Evolutionary conservation across 345 rosid species (phyloP).

Genomic region (Eucalyptus pauciflora): DNA sequence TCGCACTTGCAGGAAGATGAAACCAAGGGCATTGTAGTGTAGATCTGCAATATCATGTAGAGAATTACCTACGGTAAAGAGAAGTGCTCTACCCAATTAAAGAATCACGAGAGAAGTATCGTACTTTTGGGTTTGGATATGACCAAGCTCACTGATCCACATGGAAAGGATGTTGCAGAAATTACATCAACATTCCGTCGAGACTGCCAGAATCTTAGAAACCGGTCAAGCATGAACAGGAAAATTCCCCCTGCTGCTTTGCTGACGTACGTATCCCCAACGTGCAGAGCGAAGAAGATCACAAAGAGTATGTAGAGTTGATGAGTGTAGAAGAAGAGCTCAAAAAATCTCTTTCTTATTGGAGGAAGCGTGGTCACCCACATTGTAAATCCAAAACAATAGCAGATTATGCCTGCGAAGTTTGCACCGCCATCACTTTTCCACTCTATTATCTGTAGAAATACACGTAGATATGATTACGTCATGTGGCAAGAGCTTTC

Average conservation of each 20-base stretch:
- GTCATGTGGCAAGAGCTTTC: neutral
- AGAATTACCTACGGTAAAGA: neutral
- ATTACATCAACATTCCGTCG: constrained; percentile 19
- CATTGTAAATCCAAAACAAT: constrained; percentile 21
- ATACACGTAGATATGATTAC: neutral
- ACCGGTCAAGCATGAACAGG: constrained; percentile 32
- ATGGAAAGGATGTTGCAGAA: constrained; percentile 26
- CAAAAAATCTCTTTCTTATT: constrained; percentile 26
- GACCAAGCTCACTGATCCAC: constrained; percentile 29
- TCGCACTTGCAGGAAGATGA: constrained; percentile 24
- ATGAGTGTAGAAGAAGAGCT: constrained; percentile 39
- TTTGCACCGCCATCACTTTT: constrained; percentile 18
- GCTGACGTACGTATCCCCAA: constrained; percentile 24
- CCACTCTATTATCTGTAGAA: constrained; percentile 29
- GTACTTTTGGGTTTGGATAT: constrained; percentile 25
- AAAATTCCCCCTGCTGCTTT: constrained; percentile 22
- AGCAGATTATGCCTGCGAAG: constrained; percentile 29
- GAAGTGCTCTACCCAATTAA: neutral
- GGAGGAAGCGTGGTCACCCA: constrained; percentile 32
- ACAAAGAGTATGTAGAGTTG: constrained; percentile 36
- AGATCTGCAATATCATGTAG: constrained; percentile 6
- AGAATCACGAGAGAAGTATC: neutral
- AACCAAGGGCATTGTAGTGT: constrained; percentile 34
- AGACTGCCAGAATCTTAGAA: constrained; percentile 38
- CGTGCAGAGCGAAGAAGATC: constrained; percentile 30